Evolutionary conservation across 1,284 basidiomycete species (phyloP).

Genomic region (Sporisorium sorghi): DNA sequence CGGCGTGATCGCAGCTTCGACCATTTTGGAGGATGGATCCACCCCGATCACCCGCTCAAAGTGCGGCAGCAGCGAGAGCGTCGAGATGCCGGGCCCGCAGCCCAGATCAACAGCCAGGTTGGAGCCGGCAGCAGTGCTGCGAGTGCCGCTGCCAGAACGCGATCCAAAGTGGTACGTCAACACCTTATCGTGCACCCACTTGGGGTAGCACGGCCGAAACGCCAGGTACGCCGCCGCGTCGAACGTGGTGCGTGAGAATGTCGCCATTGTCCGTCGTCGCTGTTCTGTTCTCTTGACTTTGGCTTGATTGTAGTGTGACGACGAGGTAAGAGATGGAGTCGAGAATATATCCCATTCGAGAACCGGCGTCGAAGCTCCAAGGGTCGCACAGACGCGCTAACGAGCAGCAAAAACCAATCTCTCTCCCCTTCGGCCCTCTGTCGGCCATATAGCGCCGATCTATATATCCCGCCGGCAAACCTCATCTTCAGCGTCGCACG

Average conservation of each 20-base stretch:
- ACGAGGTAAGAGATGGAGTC: neutral
- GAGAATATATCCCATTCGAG: neutral
- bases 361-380: neutral
- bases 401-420: neutral
- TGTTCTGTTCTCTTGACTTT: neutral
- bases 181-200: slow-evolving; percentile 49
- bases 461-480: slow-evolving; percentile 19
- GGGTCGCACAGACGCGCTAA: slow-evolving; percentile 5
- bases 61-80: slow-evolving; percentile 73
- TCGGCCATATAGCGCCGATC: slow-evolving; percentile 21
- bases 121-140: neutral
- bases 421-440: neutral
- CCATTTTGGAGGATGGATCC: slow-evolving; percentile 82
- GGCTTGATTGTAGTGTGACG: neutral
- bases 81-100: slow-evolving; percentile 82
- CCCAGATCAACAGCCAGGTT: slow-evolving; percentile 76
- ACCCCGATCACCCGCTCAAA: slow-evolving; percentile 78
- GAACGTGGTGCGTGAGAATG: slow-evolving; percentile 49
- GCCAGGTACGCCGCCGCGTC: slow-evolving; percentile 55
- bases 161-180: slow-evolving; percentile 37
- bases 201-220: slow-evolving; percentile 51
- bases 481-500: neutral
- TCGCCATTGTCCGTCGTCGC: slow-evolving; percentile 31
- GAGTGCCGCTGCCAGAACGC: neutral
- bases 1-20: slow-evolving; percentile 75